Base-by-base conservation (phyloP, 176 grass and related monocot genomes). In the Oropetium thomaeum region DNA sequence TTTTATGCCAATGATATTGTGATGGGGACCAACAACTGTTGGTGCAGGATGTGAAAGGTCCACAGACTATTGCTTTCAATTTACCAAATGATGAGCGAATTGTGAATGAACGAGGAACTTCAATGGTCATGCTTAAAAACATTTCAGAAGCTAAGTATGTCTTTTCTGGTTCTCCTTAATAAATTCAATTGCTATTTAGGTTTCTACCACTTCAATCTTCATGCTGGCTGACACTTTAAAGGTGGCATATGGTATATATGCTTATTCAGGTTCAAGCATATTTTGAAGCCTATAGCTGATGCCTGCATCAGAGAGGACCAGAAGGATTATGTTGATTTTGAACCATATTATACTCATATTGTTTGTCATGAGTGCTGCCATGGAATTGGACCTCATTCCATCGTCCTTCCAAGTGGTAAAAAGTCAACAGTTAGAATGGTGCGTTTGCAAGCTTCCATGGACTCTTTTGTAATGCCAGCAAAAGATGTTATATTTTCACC, bases 341-440 rank as follows among this genome's bases (percentile, higher is more conserved):
- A 97, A 65, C 88, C 94, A 64, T 97, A 89, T 49, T 93, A 93
- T 85, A 97, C 94, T 38, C 94, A 97, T 70, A 93, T 85, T 47
- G 86, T 97, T 85, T 97, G 94, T 59, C 94, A 97, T 74, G 94
- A 97, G 43, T 97, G 94, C 63, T 97, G 94, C 78, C 94, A 97
- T 83, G 94, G 94, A 74, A 97, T 97, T 83, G 94, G 94, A 81
- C 94, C 94, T 69, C 94, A 97, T 89, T 80, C 94, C 59, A 97
- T 97, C 40, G 72, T 82, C 49, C 88, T 97, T 78, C 94, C 94
- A 75, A 79, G 67, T 87, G 94, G 94, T 68, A 79, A 87, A 81
- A 84, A 91, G 41, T 93, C 94, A 37, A 97, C 94, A 62, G 94
- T 97, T 49, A 79, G 94, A 91, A 68, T 83, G 86, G 94, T 97